Conservation (phyloP, 2,329 filamentous ascomycete genomes). For the Xylaria multiplex region DNA sequence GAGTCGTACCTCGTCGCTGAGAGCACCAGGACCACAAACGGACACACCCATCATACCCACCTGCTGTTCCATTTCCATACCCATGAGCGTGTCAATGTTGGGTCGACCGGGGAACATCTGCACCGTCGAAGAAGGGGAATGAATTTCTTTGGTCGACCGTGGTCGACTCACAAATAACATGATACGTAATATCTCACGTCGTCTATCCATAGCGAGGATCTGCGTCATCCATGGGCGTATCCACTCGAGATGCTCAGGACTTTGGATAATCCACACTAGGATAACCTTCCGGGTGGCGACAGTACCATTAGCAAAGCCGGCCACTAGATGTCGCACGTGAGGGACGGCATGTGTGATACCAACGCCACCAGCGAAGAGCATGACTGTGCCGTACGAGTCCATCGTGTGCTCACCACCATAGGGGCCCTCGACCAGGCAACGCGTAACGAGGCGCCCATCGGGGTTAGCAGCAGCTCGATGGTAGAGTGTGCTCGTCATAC, state of each 20-base stretch:
- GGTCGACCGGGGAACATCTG: conserved; percentile 86
- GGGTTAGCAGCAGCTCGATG: conserved; percentile 71
- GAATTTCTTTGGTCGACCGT: conserved; percentile 80
- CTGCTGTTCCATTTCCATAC: conserved; percentile 78
- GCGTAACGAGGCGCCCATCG: conserved; percentile 70
- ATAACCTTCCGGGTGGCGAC: conserved; percentile 77
- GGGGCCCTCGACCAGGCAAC: conserved; percentile 77
- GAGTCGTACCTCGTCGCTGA: conserved; percentile 78
- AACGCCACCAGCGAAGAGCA: conserved; percentile 83
- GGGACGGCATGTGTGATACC: conserved; percentile 84
- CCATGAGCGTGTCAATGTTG: conserved; percentile 76
- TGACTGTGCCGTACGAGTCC: conserved; percentile 79
- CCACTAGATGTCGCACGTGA: conserved; percentile 77
- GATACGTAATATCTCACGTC: conserved; percentile 78
- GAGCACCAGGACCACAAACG: conserved; percentile 77
- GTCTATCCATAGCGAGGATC: conserved; percentile 78
- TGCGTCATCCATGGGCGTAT: conserved; percentile 86
- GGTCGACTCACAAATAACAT: conserved; percentile 82
- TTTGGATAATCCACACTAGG: conserved; percentile 82
- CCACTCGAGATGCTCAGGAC: conserved; percentile 83
- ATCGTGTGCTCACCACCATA: conserved; percentile 78
- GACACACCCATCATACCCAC: conserved; percentile 78
- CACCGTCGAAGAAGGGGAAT: conserved; percentile 79
- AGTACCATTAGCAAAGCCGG: conserved; percentile 73
- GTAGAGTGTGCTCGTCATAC: conserved; percentile 77